Evolutionary conservation across 495 filamentous ascomycete species (phyloP), one percentile per base, ranked within the genome.

Genomic region (Penicillium macrosclerotiorum): DNA sequence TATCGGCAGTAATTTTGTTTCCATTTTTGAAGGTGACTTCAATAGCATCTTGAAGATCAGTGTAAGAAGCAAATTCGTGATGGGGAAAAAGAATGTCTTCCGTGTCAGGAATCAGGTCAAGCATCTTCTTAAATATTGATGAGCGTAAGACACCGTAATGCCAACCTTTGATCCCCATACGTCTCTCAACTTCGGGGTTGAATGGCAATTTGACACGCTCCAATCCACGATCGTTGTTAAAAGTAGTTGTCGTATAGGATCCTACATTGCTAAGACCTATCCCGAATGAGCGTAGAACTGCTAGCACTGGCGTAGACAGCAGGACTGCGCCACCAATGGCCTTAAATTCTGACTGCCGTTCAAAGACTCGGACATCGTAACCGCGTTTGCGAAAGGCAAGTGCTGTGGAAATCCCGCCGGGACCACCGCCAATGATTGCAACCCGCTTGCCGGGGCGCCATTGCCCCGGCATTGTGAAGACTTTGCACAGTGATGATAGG

Each of bases 111-210:
- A 52, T 34, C 9, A 52, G 48, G 4, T 52, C 40, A 5, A 52
- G 29, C 35, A 57, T 52, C 26, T 57, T 57, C 24, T 42, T 35
- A 39, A 57, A 57, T 20, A 52, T 42, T 1, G 53, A 52, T 6
- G 48, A 57, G 11, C 53, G 53, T 2, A 57, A 31, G 3, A 57
- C 53, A 1, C 53, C 48, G 22, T 57, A 57, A 11, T 57, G 53
- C 48, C 53, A 57, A 8, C 53, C 53, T 37, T 57, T 52, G 32
- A 57, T 57, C 11, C 53, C 53, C 47, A 57, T 57, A 0, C 29
- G 34, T 26, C 22, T 17, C 12, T 57, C 45, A 23, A 49, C 34
- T 36, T 57, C 48, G 7, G 40, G 3, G 13, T 57, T 57, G 40
- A 57, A 57, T 13, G 45, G 53, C 11, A 57, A 17, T 24, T 52